Evolutionary conservation across 805 yeast species (phyloP), one percentile per base, ranked within the genome.

Genomic region (Starmerella floricola): DNA sequence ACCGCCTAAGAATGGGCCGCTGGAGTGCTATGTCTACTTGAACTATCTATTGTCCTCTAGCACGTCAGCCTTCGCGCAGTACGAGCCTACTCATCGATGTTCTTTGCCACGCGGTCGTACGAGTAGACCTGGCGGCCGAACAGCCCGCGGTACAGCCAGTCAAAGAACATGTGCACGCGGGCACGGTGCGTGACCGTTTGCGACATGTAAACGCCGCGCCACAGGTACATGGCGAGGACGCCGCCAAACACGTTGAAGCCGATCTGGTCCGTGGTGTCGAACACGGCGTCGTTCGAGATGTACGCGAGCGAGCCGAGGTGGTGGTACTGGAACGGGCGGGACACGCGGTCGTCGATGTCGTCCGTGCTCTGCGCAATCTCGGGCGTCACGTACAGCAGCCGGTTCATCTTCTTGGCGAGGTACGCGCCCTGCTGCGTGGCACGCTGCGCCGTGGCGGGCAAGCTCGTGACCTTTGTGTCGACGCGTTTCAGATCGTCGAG

Each of bases 371-470:
- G 60, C 13, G 33, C 31, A 31, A 38, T 34, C n/a, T 42, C 39
- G 15, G 44, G 44, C 17, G 48, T 38, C 2, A 45, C 50, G 13
- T 32, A 53, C 6, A 77, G 76, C 23, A 76, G 56, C 45, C 67
- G 69, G 36, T 73, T 67, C 34, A 78, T 61, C 58, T 78, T 77
- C 52, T 69, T 71, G 42, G 78, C 84, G 29, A 78, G 57, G 52
- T 78, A 78, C 44, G 67, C 65, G 47, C 85, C 85, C 59, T 78
- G 85, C 58, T 78, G 85, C 49, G 71, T 67, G 2, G 84, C 83
- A 44, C 83, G 67, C 63, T 78, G 85, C 8, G 84, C 84, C 8
- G 84, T 78, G 8, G 83, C 81, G 4, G 85, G 84, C 50, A 78
- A 59, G 2, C 81, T 73, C 4, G 81, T 76, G 44, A 77, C 74